Evolutionary conservation across 169 alveolate species (phyloP).

Genomic region (Neospora caninum): DNA sequence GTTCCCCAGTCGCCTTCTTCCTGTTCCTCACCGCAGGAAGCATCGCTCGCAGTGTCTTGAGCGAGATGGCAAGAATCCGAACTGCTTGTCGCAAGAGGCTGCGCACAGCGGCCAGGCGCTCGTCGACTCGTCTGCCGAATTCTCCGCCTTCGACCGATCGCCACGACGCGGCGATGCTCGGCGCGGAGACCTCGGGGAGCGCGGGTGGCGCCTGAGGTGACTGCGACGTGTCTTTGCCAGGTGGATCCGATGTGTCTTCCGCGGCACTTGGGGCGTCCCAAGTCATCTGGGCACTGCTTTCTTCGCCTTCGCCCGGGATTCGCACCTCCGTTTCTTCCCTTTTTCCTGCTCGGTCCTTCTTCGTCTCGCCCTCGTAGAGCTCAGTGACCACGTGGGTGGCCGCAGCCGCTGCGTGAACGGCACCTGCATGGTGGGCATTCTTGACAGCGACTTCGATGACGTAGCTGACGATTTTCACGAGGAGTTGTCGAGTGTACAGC

Average conservation of each 20-base stretch:
- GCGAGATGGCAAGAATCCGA: neutral
- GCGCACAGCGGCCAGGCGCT: neutral
- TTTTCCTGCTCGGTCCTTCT: neutral
- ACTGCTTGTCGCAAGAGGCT: neutral
- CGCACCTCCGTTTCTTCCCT: neutral
- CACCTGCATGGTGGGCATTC: constrained; percentile 43
- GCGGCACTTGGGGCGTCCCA: neutral
- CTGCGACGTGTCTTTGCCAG: neutral
- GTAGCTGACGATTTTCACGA: constrained; percentile 51
- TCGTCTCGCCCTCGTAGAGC: constrained; percentile 6
- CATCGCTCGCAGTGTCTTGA: constrained; percentile 30
- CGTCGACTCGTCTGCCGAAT: neutral
- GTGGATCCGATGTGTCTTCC: neutral
- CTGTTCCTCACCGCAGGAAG: neutral
- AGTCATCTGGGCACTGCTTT: neutral
- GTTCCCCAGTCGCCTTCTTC: neutral
- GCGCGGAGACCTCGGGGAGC: neutral
- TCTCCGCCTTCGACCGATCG: neutral
- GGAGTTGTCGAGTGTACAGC: constrained; percentile 43
- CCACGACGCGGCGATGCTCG: neutral
- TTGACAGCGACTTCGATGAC: constrained; percentile 56
- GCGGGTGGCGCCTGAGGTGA: neutral
- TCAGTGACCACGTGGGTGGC: constrained; percentile 40
- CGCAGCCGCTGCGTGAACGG: constrained; percentile 50
- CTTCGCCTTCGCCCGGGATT: neutral